phyloP scores from a whole-genome alignment of 2,329 filamentous ascomycete species.

The Tympanopsis confertula region DNA sequence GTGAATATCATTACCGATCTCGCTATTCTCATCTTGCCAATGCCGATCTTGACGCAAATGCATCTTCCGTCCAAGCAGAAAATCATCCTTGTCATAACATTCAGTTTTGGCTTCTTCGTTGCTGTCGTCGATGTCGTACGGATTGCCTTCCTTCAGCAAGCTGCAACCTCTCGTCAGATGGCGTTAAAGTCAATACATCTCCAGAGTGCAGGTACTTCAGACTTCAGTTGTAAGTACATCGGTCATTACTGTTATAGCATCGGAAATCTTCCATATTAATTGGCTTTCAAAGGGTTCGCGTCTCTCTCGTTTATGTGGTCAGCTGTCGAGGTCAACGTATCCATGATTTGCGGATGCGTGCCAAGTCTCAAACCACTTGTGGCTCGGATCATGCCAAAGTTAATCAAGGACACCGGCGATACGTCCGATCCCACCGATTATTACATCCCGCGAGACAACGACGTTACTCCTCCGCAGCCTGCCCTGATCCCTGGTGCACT shows the following conservation, averaged over 20 bases:
- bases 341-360: slow-evolving; percentile 53
- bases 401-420: slow-evolving; percentile 35
- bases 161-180: slow-evolving; percentile 31
- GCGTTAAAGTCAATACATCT: slow-evolving; percentile 17
- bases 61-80: slow-evolving; percentile 52
- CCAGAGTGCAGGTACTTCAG: slow-evolving; percentile 10
- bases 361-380: slow-evolving; percentile 53
- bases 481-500: slow-evolving; percentile 3
- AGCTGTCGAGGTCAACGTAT: slow-evolving; percentile 51
- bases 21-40: slow-evolving; percentile 50
- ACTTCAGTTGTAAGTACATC: slow-evolving; percentile 21
- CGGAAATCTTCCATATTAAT: slow-evolving; percentile 5
- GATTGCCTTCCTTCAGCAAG: slow-evolving; percentile 50
- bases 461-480: too few relatives aligned
- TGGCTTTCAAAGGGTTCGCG: slow-evolving; percentile 31
- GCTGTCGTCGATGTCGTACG: slow-evolving; percentile 51
- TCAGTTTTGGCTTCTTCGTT: slow-evolving; percentile 53
- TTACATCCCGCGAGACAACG: too few relatives aligned
- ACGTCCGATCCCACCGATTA: slow-evolving; percentile 7
- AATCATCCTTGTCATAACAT: slow-evolving; percentile 50
- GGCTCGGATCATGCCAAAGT: slow-evolving; percentile 39
- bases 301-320: slow-evolving; percentile 58
- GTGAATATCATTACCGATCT: slow-evolving; percentile 58
- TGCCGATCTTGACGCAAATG: slow-evolving; percentile 52
- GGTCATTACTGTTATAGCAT: slow-evolving; percentile 39